Base-by-base conservation (phyloP, 345 rosid genomes). In the Sonneratia alba region DNA sequence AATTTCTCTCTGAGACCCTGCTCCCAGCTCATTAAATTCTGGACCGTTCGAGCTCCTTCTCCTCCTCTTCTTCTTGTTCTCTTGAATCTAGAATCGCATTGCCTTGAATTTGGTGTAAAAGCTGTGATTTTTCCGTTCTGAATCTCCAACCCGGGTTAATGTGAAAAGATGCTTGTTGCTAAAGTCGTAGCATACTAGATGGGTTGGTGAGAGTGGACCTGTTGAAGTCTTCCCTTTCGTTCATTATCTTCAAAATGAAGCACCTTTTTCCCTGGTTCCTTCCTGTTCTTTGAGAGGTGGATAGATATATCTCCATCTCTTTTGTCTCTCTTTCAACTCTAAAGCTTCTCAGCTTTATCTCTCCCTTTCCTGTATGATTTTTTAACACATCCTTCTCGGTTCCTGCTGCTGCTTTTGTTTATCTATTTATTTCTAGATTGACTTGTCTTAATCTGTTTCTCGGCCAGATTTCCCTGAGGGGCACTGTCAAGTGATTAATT, bases 221-320 rank as follows among this genome's bases (percentile, higher is more conserved):
- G 40, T 71, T 82, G n/a, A 72, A 74, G 75, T 72, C 61, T 65
- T 37, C 67, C 72, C 75, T 72, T 71, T 66, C 67, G 66, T 66
- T 74, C 73, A 70, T 72, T 70, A 68, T 75, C 88, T 84, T 89
- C 82, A 74, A 71, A 27, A 72, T 73, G 73, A 87, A 81, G 86
- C 75, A 10, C 18, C 73, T 84, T 80, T 80, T 68, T 67, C 77
- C 53, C 78, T 72, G 77, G 80, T 82, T 18, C 71, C 61, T 47
- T 77, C 70, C 71, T 64, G 83, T 84, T 78, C 82, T 84, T 87
- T 86, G 78, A 81, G 87, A 86, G 80, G 87, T 81, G 71, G 81
- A 72, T 67, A 69, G 76, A 83, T 82, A 71, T 74, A 19, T 62
- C 37, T 61, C 57, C 36, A 36, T 61, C 43, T 63, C 45, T 61